Evolutionary conservation across 176 grass and related monocot species (phyloP).

Genomic region (Eragrostis curvula): DNA sequence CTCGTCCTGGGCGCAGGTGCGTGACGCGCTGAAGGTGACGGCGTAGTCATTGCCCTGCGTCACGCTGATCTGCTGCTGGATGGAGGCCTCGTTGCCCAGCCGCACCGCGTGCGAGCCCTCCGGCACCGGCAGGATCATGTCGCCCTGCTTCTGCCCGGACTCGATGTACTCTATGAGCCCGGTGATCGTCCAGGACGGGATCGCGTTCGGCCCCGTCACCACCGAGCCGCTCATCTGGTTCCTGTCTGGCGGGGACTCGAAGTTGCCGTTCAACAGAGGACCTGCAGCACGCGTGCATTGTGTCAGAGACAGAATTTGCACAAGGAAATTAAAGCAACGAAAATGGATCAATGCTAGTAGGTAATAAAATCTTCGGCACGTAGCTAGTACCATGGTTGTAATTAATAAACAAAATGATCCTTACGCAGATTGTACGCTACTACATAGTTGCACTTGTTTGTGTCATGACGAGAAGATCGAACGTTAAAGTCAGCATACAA

Average conservation of each 20-base stretch:
- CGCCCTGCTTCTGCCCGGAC: conserved; percentile 49
- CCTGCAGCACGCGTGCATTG: conserved; percentile 31
- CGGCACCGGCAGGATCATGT: conserved; percentile 57
- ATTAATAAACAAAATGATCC: not conserved
- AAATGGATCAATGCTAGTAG: not conserved
- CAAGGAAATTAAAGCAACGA: not conserved
- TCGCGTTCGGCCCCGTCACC: conserved; percentile 33
- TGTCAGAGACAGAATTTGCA: not conserved
- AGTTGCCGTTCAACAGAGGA: conserved; percentile 55
- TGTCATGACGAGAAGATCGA: no score
- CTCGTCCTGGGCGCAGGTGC: conserved; percentile 65
- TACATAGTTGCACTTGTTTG: not conserved
- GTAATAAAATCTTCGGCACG: not conserved
- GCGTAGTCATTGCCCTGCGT: conserved; percentile 42
- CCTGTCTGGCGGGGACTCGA: conserved; percentile 45
- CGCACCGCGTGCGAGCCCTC: conserved; percentile 57
- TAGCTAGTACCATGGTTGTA: not conserved
- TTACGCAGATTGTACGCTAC: not conserved
- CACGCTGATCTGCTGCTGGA: conserved; percentile 50
- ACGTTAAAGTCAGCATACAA: no score
- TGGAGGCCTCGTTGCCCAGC: conserved; percentile 53
- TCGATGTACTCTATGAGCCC: conserved; percentile 70
- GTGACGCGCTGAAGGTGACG: conserved; percentile 63
- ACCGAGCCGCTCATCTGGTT: conserved; percentile 51
- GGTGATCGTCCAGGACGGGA: conserved; percentile 50